Percentiles rank a stretch among this genome's conserved stretches.
phyloP scores from a whole-genome alignment of 1,284 basidiomycete genomes.

The Fomitopsis palustris region DNA sequence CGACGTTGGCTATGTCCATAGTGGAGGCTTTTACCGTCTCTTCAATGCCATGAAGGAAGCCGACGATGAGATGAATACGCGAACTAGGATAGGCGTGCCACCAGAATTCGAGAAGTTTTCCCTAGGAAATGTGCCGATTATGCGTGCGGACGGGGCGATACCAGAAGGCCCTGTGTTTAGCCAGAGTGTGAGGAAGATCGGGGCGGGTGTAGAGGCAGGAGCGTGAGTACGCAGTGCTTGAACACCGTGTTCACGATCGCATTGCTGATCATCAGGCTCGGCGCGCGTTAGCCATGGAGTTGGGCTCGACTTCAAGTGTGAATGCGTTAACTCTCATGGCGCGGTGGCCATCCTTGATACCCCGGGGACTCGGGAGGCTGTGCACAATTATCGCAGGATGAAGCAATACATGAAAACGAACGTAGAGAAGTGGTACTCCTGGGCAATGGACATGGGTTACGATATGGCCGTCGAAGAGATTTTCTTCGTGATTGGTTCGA shows the following conservation, averaged over 20 bases:
- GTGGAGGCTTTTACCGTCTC: slow-evolving; percentile 14
- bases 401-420: background rate
- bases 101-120: background rate
- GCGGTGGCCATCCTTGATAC: background rate
- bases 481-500: background rate
- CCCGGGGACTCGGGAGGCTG: background rate
- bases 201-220: background rate
- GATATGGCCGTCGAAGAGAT: background rate
- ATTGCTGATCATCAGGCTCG: no score
- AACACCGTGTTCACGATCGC: no score
- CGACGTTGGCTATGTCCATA: slow-evolving; percentile 13
- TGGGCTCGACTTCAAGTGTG: background rate
- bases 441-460: background rate
- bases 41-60: slow-evolving; percentile 10
- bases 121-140: background rate
- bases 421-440: background rate
- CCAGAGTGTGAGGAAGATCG: background rate
- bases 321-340: background rate
- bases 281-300: background rate
- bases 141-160: background rate
- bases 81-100: background rate
- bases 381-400: background rate
- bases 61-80: background rate
- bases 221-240: background rate
- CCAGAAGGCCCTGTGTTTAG: background rate